A percentile compares a stretch with the other conserved stretches of the same genome.
phyloP scores from a whole-genome alignment of 1,284 basidiomycete genomes.

The Calocybe gambosa region DNA sequence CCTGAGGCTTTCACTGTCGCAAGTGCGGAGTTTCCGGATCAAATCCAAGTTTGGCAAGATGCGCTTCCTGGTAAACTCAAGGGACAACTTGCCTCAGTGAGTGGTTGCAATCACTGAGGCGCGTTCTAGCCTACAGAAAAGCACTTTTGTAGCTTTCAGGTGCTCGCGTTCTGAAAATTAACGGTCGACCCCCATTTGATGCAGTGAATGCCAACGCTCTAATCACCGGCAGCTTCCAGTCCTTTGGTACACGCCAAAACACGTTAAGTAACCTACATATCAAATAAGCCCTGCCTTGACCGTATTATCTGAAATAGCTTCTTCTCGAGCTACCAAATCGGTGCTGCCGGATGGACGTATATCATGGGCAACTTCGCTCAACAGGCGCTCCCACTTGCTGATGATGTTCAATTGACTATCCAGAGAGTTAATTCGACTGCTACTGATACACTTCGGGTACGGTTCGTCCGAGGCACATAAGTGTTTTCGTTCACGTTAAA shows the following conservation, averaged over 20 bases:
- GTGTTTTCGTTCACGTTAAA: not conserved
- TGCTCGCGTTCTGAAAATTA: constrained; percentile 48
- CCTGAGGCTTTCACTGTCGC: constrained; percentile 54
- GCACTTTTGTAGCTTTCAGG: constrained; percentile 40
- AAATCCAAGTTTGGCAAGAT: constrained; percentile 52
- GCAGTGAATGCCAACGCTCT: constrained; percentile 48
- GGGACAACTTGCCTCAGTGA: constrained; percentile 43
- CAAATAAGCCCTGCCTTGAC: not conserved
- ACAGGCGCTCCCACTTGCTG: constrained; percentile 46
- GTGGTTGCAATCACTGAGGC: constrained; percentile 13
- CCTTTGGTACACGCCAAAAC: constrained; percentile 46
- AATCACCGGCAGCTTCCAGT: constrained; percentile 40
- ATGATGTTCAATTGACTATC: constrained; percentile 44
- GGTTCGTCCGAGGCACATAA: not conserved
- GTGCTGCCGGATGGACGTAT: constrained; percentile 45
- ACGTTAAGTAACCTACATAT: constrained; percentile 18
- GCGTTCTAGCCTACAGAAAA: not conserved
- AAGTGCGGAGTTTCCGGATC: constrained; percentile 49
- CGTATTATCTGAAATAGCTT: constrained; percentile 23
- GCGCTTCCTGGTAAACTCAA: constrained; percentile 42
- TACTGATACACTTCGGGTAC: constrained; percentile 28
- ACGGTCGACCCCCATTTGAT: constrained; percentile 44
- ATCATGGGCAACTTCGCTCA: constrained; percentile 59
- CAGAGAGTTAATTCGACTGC: constrained; percentile 35
- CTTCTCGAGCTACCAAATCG: constrained; percentile 37